Evolutionary conservation across 2,329 filamentous ascomycete species (phyloP).

Genomic region (Arthrobotrys sinensis): DNA sequence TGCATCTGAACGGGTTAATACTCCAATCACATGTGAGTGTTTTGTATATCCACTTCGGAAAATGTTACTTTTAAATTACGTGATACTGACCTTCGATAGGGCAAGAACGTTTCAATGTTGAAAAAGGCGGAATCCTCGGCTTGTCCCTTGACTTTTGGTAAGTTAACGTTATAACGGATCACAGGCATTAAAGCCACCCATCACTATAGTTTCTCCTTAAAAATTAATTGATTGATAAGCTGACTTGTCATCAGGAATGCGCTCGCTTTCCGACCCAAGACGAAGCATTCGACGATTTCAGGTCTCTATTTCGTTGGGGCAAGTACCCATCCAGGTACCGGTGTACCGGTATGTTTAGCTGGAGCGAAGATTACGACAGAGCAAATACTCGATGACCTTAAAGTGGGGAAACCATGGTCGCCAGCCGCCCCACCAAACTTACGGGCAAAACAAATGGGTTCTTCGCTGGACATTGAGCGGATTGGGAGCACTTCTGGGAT

Average conservation of each 20-base stretch:
- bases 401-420: constrained; percentile 52
- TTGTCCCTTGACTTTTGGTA: constrained; percentile 79
- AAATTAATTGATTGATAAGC: not conserved
- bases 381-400: constrained; percentile 54
- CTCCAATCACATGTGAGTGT: constrained; percentile 62
- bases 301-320: constrained; percentile 81
- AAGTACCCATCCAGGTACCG: constrained; percentile 82
- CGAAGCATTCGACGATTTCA: constrained; percentile 71
- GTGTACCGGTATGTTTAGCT: constrained; percentile 80
- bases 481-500: constrained; percentile 41
- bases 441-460: constrained; percentile 36
- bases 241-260: constrained; percentile 71
- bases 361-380: constrained; percentile 75
- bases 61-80: constrained; percentile 62
- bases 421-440: constrained; percentile 30
- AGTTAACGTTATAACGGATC: not conserved
- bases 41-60: constrained; percentile 66
- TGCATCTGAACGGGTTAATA: constrained; percentile 70
- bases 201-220: not conserved
- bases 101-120: constrained; percentile 79
- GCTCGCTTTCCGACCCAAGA: constrained; percentile 76
- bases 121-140: constrained; percentile 81
- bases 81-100: constrained; percentile 3
- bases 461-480: constrained; percentile 42
- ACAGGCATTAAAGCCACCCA: not conserved